Evolutionary conservation across 2,329 filamentous ascomycete genomes (phyloP).

Genomic region (Fusarium euwallaceae): DNA sequence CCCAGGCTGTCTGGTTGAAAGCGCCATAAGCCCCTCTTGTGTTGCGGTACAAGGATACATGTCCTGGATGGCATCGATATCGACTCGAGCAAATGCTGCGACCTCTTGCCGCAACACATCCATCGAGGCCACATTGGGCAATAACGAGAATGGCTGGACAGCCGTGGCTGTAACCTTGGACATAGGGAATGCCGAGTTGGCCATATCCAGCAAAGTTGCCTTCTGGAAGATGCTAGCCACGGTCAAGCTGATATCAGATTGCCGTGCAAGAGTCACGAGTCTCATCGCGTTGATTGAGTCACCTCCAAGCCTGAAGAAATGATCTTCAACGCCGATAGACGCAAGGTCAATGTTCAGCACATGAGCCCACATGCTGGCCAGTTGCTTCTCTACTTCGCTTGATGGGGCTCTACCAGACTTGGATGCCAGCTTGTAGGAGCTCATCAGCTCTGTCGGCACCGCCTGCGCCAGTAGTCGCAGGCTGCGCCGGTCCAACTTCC

Average conservation of each 20-base stretch:
- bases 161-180: neutral
- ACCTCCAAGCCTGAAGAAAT: slow-evolving; percentile 61
- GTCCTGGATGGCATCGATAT: slow-evolving; percentile 3
- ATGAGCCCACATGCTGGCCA: slow-evolving; percentile 32
- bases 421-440: slow-evolving; percentile 23
- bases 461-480: slow-evolving; percentile 38
- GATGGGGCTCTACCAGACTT: slow-evolving; percentile 49
- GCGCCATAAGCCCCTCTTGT: slow-evolving; percentile 42
- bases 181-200: slow-evolving; percentile 30
- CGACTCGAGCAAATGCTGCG: neutral
- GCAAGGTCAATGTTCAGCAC: slow-evolving; percentile 14
- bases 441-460: slow-evolving; percentile 5
- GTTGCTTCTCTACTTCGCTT: slow-evolving; percentile 43
- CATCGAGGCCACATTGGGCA: neutral
- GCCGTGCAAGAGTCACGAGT: slow-evolving; percentile 49
- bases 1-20: slow-evolving; percentile 32
- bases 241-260: slow-evolving; percentile 54
- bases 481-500: slow-evolving; percentile 59
- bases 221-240: slow-evolving; percentile 60
- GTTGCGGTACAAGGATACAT: slow-evolving; percentile 38
- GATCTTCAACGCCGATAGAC: slow-evolving; percentile 46
- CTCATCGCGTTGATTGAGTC: slow-evolving; percentile 45
- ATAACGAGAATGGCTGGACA: slow-evolving; percentile 27
- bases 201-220: slow-evolving; percentile 36
- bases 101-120: neutral